phyloP scores from a whole-genome alignment of 2,329 filamentous ascomycete genomes.

The Neofusicoccum parvum region DNA sequence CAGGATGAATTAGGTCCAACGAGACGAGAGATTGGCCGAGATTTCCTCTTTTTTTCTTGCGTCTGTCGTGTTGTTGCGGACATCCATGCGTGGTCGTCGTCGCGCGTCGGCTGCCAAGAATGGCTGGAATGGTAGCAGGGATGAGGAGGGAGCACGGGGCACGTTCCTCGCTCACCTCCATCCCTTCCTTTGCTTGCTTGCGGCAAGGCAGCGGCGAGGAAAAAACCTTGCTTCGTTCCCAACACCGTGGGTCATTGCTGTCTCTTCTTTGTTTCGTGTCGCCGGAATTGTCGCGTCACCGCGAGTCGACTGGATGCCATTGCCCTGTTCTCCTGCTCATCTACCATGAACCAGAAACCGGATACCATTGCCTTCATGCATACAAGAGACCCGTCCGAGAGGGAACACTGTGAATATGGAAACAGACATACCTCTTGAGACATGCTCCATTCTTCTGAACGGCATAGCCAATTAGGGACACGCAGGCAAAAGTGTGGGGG shows the following conservation, averaged over 20 bases:
- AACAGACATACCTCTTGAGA: too few species aligned
- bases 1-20: too few species aligned
- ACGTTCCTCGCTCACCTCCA: neutral
- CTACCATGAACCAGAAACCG: neutral
- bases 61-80: too few species aligned
- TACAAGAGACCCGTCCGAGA: neutral
- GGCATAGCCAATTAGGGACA: neutral
- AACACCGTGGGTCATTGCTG: neutral
- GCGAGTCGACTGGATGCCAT: neutral
- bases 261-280: slow-evolving; percentile 2
- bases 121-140: neutral
- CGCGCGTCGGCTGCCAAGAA: neutral
- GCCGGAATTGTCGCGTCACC: neutral
- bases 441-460: too few species aligned
- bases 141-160: neutral
- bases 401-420: neutral
- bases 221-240: slow-evolving; percentile 7
- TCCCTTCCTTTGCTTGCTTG: slow-evolving; percentile 1
- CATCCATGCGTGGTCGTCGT: too few species aligned
- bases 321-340: neutral
- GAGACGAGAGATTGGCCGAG: too few species aligned
- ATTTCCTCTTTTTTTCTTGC: too few species aligned
- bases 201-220: neutral
- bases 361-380: neutral
- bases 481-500: neutral